Evolutionary conservation across 495 filamentous ascomycete species (phyloP).

Genomic region (Penicillium coffeae): DNA sequence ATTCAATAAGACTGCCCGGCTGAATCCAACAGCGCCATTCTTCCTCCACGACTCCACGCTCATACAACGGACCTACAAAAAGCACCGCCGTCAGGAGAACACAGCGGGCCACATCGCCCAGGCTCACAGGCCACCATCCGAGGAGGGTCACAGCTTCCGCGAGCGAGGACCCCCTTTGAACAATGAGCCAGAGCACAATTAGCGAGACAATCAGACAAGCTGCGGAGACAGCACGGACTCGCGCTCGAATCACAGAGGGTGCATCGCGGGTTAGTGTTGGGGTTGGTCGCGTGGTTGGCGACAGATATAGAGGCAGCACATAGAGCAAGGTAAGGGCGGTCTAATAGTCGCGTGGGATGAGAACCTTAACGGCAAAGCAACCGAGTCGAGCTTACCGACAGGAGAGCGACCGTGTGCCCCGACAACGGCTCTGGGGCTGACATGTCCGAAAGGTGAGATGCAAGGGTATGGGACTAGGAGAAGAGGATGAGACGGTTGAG

Average conservation of each 20-base stretch:
- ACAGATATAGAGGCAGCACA: constrained; percentile 88
- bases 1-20: constrained; percentile 35
- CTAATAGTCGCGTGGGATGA: constrained; percentile 31
- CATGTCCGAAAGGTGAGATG: neutral
- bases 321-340: constrained; percentile 77
- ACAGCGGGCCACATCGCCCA: constrained; percentile 51
- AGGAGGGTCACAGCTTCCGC: constrained; percentile 58
- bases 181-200: constrained; percentile 59
- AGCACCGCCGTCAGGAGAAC: constrained; percentile 70
- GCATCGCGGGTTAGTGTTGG: constrained; percentile 77
- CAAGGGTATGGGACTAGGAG: neutral
- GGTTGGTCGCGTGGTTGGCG: constrained; percentile 70
- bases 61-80: constrained; percentile 81
- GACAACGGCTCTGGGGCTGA: neutral
- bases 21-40: constrained; percentile 64
- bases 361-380: no score
- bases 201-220: constrained; percentile 60
- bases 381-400: neutral
- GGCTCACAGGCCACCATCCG: constrained; percentile 69
- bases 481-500: neutral
- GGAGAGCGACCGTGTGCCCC: neutral
- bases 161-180: constrained; percentile 39
- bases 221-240: constrained; percentile 70
- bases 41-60: constrained; percentile 64
- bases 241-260: constrained; percentile 81